Conservation (phyloP, 345 rosid genomes). For the Orychophragmus violaceus region DNA sequence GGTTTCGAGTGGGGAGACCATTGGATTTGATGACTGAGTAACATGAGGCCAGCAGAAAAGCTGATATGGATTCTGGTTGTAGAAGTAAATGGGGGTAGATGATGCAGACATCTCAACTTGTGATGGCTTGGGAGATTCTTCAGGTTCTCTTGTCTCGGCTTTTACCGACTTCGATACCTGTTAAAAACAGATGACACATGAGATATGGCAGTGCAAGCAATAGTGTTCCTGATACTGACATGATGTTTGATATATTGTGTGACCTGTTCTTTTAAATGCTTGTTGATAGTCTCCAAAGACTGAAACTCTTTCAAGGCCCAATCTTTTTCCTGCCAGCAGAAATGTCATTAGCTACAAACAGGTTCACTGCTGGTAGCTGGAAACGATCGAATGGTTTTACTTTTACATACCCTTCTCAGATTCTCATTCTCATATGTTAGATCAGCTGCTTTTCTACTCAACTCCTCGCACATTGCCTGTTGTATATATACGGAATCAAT, state of each 20-base stretch:
- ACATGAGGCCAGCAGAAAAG: slow-evolving; percentile 66
- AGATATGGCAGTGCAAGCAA: background rate
- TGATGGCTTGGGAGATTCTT: slow-evolving; percentile 29
- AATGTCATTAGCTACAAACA: slow-evolving; percentile 17
- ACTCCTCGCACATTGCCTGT: slow-evolving; percentile 74
- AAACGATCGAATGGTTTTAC: background rate
- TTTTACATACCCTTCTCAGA: slow-evolving; percentile 53
- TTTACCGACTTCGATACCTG: slow-evolving; percentile 51
- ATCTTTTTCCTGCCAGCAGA: slow-evolving; percentile 57
- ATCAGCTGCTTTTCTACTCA: slow-evolving; percentile 67
- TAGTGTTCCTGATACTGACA: background rate
- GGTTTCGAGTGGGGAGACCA: slow-evolving; percentile 33
- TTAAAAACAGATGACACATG: slow-evolving; percentile 5
- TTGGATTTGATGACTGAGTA: too few species aligned
- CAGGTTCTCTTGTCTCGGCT: slow-evolving; percentile 31
- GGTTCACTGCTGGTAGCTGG: background rate
- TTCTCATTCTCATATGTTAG: slow-evolving; percentile 59
- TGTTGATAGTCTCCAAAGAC: slow-evolving; percentile 57
- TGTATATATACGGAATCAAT: slow-evolving; percentile 10
- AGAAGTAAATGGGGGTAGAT: slow-evolving; percentile 44
- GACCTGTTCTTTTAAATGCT: slow-evolving; percentile 60
- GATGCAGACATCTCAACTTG: slow-evolving; percentile 34
- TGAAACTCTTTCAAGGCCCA: slow-evolving; percentile 51
- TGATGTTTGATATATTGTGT: slow-evolving; percentile 6
- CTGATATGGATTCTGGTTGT: slow-evolving; percentile 53